Conservation (phyloP, 1,139 yeast genomes). For the Yamadazyma conglobata region DNA sequence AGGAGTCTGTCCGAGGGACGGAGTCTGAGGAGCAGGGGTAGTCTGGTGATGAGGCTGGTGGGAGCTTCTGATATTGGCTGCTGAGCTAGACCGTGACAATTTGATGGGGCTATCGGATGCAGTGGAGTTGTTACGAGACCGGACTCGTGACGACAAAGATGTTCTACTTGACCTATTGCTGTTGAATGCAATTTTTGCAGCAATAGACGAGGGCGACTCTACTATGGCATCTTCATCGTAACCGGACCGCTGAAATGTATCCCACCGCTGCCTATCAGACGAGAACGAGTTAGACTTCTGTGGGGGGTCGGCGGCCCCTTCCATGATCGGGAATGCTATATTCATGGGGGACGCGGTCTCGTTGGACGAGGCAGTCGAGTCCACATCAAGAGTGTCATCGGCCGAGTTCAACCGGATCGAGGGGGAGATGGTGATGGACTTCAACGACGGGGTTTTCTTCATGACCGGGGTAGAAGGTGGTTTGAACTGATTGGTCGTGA, state of each 20-base stretch:
- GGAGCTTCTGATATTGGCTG: neutral
- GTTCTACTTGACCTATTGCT: constrained; percentile 19
- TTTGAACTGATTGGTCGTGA: constrained; percentile 10
- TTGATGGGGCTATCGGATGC: constrained; percentile 7
- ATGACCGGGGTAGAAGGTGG: constrained; percentile 21
- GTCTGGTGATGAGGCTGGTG: neutral
- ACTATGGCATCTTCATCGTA: constrained; percentile 6
- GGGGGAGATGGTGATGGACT: constrained; percentile 40
- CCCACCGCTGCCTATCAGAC: neutral
- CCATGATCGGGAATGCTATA: constrained; percentile 9
- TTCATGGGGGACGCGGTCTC: constrained; percentile 14
- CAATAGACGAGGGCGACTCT: constrained; percentile 29
- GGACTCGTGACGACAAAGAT: constrained; percentile 4
- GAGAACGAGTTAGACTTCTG: too few relatives aligned
- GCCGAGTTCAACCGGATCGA: constrained; percentile 21
- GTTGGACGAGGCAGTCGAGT: constrained; percentile 10
- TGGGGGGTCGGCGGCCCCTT: constrained; percentile 7
- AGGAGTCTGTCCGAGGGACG: neutral
- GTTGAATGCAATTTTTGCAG: constrained; percentile 29
- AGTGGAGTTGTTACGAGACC: constrained; percentile 8
- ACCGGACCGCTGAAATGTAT: neutral
- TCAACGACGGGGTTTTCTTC: constrained; percentile 33
- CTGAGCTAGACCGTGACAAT: neutral
- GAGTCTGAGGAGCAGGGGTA: neutral
- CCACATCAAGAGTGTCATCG: constrained; percentile 11